Evolutionary conservation across 495 filamentous ascomycete genomes (phyloP), one percentile per base, ranked within the genome.

Genomic region (Xylaria bambusicola): DNA sequence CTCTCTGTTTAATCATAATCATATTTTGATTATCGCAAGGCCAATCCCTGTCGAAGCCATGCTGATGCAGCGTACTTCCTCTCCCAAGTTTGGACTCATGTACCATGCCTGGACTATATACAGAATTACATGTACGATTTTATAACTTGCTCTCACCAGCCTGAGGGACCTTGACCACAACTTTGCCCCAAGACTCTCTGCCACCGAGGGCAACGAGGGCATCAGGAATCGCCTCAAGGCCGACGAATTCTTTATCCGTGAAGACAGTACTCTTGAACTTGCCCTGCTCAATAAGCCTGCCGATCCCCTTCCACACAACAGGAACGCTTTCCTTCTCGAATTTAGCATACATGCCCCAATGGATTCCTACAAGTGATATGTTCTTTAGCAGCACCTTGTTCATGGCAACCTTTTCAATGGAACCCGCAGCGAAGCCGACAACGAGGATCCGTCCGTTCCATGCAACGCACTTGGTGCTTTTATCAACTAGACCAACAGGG

Each of bases 371-470:
- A 13, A 98, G 71, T 62, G 85, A 88, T 55, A 97, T 92, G 74
- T 98, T 98, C 83, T 97, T 98, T 66, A 98, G 76, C 64, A 97
- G 71, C 21, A 96, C 90, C 73, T 92, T 84, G 71, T 98, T 98
- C 80, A 92, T 83, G 18, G 90, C 89, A 53, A 97, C 83, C 73
- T 94, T 94, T 77, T 98, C 93, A 65, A 97, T 96, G 46, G 77
- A 79, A 0, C 93, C 93, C 0, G 86, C 93, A 4, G 93, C 91
- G 73, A 97, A 98, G 10, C 93, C 93, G 71, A 97, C 86, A 7
- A 98, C 86, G 42, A 97, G 71, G 41, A 98, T 77, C 3, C 93
- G 80, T 7, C 89, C 93, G 71, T 95, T 96, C 92, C 92, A 98
- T 27, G 89, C 87, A 2, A 87, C 87, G 75, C 93, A 97, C 74